A percentile compares a stretch with the other conserved stretches of the same genome.
Evolutionary conservation across 306 rosid genomes (phyloP).

Genomic region (Coriaria nepalensis): DNA sequence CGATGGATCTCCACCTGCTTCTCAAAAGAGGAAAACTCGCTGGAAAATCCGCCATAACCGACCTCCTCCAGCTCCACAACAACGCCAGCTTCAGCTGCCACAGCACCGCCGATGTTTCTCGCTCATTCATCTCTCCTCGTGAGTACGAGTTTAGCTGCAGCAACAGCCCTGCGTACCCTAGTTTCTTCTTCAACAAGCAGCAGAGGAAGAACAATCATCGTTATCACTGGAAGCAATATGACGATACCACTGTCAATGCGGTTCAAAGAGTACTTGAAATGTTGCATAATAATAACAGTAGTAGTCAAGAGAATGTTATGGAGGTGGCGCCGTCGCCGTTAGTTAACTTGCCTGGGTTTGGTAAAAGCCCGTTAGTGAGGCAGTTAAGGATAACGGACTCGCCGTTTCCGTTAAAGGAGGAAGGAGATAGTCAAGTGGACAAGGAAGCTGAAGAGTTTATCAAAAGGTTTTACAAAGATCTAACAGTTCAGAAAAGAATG

Average conservation of each 20-base stretch:
- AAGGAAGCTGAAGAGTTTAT: constrained; percentile 71
- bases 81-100: constrained; percentile 34
- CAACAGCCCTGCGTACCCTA: constrained; percentile 54
- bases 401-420: constrained; percentile 68
- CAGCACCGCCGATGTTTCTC: constrained; percentile 24
- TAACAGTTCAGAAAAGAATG: constrained; percentile 31
- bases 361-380: constrained; percentile 53
- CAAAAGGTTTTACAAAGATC: constrained; percentile 52
- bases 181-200: constrained; percentile 23
- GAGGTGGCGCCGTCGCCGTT: constrained; percentile 51
- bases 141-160: constrained; percentile 97
- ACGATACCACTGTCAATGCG: constrained; percentile 35
- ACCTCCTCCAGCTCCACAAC: constrained; percentile 33
- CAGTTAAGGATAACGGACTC: constrained; percentile 76
- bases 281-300: constrained; percentile 16
- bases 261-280: constrained; percentile 58
- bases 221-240: constrained; percentile 21
- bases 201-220: constrained; percentile 14
- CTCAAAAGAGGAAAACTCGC: constrained; percentile 68
- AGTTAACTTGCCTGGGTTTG: constrained; percentile 55
- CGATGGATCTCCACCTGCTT: constrained; percentile 34
- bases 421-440: constrained; percentile 52
- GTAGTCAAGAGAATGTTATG: background rate
- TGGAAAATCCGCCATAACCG: constrained; percentile 36
- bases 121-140: constrained; percentile 39